Base-by-base conservation (phyloP, 2,329 filamentous ascomycete species). In the Colletotrichum karsti region DNA sequence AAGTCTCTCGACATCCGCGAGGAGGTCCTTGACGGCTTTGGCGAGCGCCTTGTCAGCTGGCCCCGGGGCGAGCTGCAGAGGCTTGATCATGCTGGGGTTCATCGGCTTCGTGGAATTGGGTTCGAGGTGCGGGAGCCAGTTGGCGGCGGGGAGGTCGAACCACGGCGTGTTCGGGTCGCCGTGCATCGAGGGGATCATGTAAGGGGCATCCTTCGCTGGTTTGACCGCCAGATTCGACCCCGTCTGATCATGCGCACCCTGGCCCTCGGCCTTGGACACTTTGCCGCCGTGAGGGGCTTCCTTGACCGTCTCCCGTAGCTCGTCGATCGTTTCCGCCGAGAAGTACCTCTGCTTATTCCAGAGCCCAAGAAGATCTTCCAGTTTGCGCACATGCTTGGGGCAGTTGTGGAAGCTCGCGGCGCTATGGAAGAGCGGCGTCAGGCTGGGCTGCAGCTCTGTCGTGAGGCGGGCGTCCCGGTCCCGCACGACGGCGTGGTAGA, bases 141-240 rank as follows among this genome's bases (percentile, higher is more conserved):
- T 95, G 2, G 90, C 92, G 2, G 93, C 93, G 0, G 94, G 94
- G 1, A 97, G 82, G 71, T 97, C 93, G 79, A 94, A 92, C 88
- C 92, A 97, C 0, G 92, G 90, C 4, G 87, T 89, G 0, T 88
- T 87, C 2, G 86, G 80, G 75, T 97, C 93, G 42, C 94, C 94
- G 76, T 97, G 94, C 63, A 87, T 88, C 2, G 92, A 84, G 20
- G 94, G 94, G 77, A 97, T 86, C 28, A 91, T 79, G 74, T 89
- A 95, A 0, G 92, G 91, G 1, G 81, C 81, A 67, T 91, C 84
- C 72, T 88, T 91, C 39, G 54, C n/a, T 18, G 70, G 50, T 41
- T 72, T 67, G 1, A 72, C 56, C 10, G 73, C 60, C 20, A 75
- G 72, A n/a, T 74, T 51, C 7, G 72, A 72, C 22, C 71, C 70